phyloP scores from a whole-genome alignment of 257 asterid species.

The Asclepias syriaca region DNA sequence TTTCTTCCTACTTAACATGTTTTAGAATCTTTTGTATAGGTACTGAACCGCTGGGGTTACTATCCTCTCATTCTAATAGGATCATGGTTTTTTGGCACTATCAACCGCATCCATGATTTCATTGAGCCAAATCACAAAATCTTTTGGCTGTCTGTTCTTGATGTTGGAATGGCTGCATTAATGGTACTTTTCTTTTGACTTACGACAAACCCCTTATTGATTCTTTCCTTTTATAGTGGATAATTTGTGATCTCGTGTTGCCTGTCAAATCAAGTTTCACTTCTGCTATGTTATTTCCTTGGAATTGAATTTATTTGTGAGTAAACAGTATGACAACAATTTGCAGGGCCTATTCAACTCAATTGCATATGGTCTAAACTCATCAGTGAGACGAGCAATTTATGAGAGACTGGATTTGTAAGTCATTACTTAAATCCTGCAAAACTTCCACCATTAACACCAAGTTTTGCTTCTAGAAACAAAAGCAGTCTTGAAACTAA shows the following conservation, averaged over 20 bases:
- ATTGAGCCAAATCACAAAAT: slow-evolving; percentile 82
- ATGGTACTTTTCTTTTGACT: slow-evolving; percentile 49
- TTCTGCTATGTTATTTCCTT: neutral
- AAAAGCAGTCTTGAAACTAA: neutral
- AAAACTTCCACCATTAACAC: neutral
- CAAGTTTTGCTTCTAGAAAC: neutral
- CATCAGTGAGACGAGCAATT: slow-evolving; percentile 85
- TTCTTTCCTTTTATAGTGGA: neutral
- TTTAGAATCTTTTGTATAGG: slow-evolving; percentile 38
- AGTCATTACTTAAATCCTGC: slow-evolving; percentile 24
- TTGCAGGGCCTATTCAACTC: slow-evolving; percentile 92
- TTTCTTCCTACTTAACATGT: neutral
- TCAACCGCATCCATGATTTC: slow-evolving; percentile 91
- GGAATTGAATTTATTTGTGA: neutral
- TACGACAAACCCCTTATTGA: neutral
- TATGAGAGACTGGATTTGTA: slow-evolving; percentile 88
- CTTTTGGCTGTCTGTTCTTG: slow-evolving; percentile 97
- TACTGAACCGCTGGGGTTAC: slow-evolving; percentile 93
- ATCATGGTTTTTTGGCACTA: slow-evolving; percentile 94
- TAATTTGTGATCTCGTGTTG: neutral
- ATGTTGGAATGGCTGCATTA: slow-evolving; percentile 94
- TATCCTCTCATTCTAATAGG: slow-evolving; percentile 95
- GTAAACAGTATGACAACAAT: slow-evolving; percentile 11
- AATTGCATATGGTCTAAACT: slow-evolving; percentile 89
- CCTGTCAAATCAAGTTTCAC: too few species aligned